A percentile compares a stretch with the other conserved stretches of the same genome.
Conservation (phyloP, 768 basidiomycete genomes). For the Lactarius quietus region DNA sequence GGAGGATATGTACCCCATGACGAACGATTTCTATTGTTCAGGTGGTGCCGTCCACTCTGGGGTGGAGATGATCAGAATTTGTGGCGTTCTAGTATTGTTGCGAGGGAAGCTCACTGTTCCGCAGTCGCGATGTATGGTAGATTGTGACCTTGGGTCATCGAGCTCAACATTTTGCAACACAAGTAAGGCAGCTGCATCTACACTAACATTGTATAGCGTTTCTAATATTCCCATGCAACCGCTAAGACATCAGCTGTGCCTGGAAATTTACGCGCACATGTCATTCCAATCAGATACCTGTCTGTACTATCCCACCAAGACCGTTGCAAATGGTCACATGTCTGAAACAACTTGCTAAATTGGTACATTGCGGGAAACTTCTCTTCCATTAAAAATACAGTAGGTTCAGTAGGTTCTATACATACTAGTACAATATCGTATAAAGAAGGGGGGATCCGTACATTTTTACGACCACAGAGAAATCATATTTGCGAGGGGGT, state of each 20-base stretch:
- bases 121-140: background rate
- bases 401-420: background rate
- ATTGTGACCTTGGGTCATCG: background rate
- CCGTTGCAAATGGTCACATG: background rate
- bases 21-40: slow-evolving; percentile 64
- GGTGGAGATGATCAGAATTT: slow-evolving; percentile 39
- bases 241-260: slow-evolving; percentile 58
- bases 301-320: slow-evolving; percentile 35
- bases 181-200: background rate
- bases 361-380: background rate
- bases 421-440: background rate
- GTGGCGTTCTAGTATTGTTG: background rate
- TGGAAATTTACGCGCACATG: slow-evolving; percentile 63
- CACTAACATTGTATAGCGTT: slow-evolving; percentile 65
- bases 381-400: slow-evolving; percentile 3
- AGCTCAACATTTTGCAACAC: background rate
- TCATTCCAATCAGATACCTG: slow-evolving; percentile 72
- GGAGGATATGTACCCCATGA: slow-evolving; percentile 57
- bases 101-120: slow-evolving; percentile 4
- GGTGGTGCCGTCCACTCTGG: slow-evolving; percentile 64
- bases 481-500: background rate
- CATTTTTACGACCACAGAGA: background rate
- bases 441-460: background rate
- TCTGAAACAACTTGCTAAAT: background rate
- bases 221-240: slow-evolving; percentile 61